Conservation (phyloP, 225 moss, liverwort and hornwort genomes). For the Antitrichia curtipendula region DNA sequence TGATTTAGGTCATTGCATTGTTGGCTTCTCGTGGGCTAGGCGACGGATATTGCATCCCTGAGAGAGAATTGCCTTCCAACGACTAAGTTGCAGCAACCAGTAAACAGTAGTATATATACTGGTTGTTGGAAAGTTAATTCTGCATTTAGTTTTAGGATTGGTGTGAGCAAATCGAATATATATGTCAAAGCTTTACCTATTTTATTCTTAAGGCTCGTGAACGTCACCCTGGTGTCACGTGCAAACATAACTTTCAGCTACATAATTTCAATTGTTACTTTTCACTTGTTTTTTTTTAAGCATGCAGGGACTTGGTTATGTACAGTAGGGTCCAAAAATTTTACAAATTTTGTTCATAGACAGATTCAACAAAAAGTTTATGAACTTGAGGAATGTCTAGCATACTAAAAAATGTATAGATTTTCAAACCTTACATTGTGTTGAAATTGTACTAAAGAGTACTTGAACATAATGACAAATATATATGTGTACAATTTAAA, state of each 20-base stretch:
- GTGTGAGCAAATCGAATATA: background rate
- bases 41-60: background rate
- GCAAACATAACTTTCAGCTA: background rate
- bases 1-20: background rate
- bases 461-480: too few species aligned
- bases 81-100: background rate
- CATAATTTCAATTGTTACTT: background rate
- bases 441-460: too few species aligned
- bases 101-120: background rate
- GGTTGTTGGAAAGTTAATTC: background rate
- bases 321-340: background rate
- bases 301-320: background rate
- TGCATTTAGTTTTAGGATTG: background rate
- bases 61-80: background rate
- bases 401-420: too few species aligned
- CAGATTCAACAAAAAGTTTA: background rate
- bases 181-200: background rate
- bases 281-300: background rate
- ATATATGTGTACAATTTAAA: too few species aligned
- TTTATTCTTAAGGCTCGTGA: background rate
- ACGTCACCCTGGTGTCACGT: background rate
- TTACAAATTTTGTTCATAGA: background rate
- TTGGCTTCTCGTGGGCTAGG: background rate
- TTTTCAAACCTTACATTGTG: too few species aligned
- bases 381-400: too few species aligned